phyloP scores from a whole-genome alignment of 148 eudicot genomes.

The Suaeda aralocaspica region DNA sequence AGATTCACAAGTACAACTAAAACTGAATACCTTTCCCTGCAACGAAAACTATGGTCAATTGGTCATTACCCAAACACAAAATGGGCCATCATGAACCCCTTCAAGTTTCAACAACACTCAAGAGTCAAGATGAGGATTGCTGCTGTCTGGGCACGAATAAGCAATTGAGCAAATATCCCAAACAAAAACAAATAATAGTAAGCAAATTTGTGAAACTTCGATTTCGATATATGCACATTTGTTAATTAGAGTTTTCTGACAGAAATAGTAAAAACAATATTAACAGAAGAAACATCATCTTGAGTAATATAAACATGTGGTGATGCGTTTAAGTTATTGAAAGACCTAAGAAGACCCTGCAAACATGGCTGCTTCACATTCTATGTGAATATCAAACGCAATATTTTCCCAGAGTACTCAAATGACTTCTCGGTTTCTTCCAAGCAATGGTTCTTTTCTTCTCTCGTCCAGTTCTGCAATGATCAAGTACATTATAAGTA shows the following conservation, averaged over 20 bases:
- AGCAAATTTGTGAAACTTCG: background rate
- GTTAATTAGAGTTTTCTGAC: background rate
- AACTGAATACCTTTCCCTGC: no score
- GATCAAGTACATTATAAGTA: no score
- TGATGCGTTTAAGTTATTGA: background rate
- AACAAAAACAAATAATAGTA: no score
- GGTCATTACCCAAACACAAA: background rate
- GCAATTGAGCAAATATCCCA: no score
- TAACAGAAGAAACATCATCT: background rate
- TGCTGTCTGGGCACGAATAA: no score
- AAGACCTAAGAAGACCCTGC: background rate
- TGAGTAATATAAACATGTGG: constrained; percentile 10
- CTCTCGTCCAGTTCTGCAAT: constrained; percentile 85
- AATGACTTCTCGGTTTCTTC: constrained; percentile 96
- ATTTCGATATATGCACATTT: constrained; percentile 15
- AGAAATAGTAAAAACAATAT: background rate
- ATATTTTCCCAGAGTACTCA: constrained; percentile 70
- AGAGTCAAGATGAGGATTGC: no score
- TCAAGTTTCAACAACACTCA: no score
- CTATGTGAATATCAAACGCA: constrained; percentile 71
- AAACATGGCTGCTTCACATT: background rate
- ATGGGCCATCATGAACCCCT: background rate
- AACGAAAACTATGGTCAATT: no score
- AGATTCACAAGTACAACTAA: no score
- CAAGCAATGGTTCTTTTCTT: constrained; percentile 90